These are phyloP conservation scores for Streptanthus diversifolius DNA, from an alignment of 345 rosid genomes.

Conservation along the genomic window DNA sequence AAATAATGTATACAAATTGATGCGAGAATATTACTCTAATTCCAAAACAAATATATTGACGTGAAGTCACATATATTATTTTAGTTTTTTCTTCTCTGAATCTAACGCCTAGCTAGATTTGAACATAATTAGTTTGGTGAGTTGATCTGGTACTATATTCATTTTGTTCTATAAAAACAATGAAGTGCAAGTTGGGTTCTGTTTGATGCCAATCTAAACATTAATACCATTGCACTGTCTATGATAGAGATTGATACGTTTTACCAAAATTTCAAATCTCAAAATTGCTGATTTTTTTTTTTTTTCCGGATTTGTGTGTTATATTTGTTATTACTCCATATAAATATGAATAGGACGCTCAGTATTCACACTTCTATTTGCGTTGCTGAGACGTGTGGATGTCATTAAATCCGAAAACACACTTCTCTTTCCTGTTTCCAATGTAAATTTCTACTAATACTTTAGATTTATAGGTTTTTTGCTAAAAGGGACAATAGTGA, in stretches of 20 bases:
- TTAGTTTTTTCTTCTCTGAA: not conserved
- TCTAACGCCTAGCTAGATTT: conserved; percentile 27
- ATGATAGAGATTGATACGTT: conserved; percentile 28
- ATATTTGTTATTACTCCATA: not conserved
- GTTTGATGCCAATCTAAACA: conserved; percentile 24
- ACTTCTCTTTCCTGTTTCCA: not conserved
- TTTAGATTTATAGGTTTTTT: no score
- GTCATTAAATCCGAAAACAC: not conserved
- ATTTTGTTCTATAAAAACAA: not conserved
- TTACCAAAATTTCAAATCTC: conserved; percentile 21
- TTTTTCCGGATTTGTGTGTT: not conserved
- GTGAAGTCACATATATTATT: not conserved
- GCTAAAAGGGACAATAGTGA: not conserved
- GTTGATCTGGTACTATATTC: conserved; percentile 17
- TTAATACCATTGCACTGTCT: conserved; percentile 30
- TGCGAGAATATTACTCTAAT: not conserved
- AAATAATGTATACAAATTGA: not conserved
- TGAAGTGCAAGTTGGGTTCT: conserved; percentile 28
- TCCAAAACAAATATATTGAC: not conserved
- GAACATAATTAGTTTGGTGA: conserved; percentile 28
- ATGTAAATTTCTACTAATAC: no score
- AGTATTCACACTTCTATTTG: not conserved
- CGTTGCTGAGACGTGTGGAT: not conserved
- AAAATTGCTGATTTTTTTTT: conserved; percentile 18
- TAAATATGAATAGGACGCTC: not conserved